phyloP scores from a whole-genome alignment of 169 alveolate species.

The Theileria orientalis region DNA sequence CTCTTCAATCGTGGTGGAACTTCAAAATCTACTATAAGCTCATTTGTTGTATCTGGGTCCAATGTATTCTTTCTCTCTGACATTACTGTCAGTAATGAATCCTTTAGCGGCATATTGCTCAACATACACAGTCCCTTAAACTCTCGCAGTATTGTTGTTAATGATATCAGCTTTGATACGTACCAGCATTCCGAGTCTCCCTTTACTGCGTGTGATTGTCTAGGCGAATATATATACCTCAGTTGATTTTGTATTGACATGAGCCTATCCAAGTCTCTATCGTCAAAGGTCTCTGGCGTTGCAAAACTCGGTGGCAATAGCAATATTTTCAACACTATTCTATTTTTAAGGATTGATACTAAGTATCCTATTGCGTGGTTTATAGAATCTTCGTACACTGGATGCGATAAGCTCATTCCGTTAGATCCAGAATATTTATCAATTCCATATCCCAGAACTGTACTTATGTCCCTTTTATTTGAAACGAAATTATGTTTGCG shows the following conservation, averaged over 20 bases:
- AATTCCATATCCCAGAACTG: background rate
- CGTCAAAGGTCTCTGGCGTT: slow-evolving; percentile 31
- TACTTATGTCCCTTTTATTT: slow-evolving; percentile 6
- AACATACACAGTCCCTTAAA: slow-evolving; percentile 51
- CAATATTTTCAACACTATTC: slow-evolving; percentile 16
- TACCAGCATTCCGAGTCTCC: slow-evolving; percentile 33
- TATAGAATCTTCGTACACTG: slow-evolving; percentile 35
- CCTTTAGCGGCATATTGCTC: slow-evolving; percentile 36
- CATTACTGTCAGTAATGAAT: slow-evolving; percentile 12
- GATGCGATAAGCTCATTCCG: slow-evolving; percentile 24
- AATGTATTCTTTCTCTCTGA: background rate
- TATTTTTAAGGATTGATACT: background rate
- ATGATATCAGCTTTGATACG: slow-evolving; percentile 30
- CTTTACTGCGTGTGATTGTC: background rate
- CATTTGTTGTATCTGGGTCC: slow-evolving; percentile 8
- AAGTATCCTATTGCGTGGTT: slow-evolving; percentile 46
- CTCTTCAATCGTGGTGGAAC: slow-evolving; percentile 65
- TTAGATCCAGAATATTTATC: background rate
- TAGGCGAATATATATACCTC: background rate
- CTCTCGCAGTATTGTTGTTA: slow-evolving; percentile 55
- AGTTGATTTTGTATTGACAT: slow-evolving; percentile 33
- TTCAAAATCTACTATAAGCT: slow-evolving; percentile 12
- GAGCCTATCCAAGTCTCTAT: slow-evolving; percentile 40
- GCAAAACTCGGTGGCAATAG: slow-evolving; percentile 46
- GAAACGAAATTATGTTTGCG: background rate